Conservation (phyloP, 352 stramenopile genomes). For the Pythium coloratum region DNA sequence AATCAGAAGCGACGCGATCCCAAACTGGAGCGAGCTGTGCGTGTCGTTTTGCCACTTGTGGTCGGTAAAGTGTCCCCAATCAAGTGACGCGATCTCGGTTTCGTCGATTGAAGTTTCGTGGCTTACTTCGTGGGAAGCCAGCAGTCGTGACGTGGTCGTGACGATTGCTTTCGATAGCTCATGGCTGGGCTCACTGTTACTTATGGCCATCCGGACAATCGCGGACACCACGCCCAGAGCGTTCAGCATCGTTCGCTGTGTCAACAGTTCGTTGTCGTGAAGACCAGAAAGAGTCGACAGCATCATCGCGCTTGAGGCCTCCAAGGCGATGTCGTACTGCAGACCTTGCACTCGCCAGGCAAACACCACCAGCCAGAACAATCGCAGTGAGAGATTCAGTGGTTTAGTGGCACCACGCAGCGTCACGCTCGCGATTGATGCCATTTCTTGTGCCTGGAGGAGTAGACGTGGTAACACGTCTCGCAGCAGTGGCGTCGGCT, state of each 20-base stretch:
- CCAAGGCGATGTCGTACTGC: background rate
- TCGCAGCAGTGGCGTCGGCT: background rate
- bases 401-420: background rate
- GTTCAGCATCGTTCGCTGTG: background rate
- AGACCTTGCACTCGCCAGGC: background rate
- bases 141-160: background rate
- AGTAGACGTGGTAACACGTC: background rate
- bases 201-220: background rate
- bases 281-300: background rate
- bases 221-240: background rate
- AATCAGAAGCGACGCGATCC: slow-evolving; percentile 3
- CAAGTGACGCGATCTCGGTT: background rate
- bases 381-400: slow-evolving; percentile 1
- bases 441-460: background rate
- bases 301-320: background rate
- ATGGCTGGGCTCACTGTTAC: background rate
- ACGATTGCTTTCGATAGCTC: background rate
- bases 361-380: background rate
- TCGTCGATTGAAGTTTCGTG: background rate
- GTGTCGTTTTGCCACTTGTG: background rate
- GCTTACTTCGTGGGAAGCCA: background rate
- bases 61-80: background rate
- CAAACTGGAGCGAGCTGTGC: background rate
- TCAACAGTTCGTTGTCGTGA: background rate
- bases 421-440: background rate